Evolutionary conservation across 768 basidiomycete species (phyloP), one percentile per base, ranked within the genome.

Genomic region (Rhizopogon roseolus): DNA sequence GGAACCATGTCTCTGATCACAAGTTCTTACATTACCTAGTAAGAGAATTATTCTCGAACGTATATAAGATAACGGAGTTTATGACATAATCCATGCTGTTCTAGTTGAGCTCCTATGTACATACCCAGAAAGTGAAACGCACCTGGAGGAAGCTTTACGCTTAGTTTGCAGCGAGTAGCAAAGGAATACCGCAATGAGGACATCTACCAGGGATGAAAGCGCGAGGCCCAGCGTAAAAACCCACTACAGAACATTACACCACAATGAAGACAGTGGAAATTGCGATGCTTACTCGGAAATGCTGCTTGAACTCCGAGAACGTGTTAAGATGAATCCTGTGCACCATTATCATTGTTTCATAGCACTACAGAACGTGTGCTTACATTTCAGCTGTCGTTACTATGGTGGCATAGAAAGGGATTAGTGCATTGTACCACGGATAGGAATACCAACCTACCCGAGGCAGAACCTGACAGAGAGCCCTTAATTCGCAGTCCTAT

Each of bases 151-250:
- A 11, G 70, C 67, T 53, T 71, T 78, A 29, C 71, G 71, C 17
- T 72, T 76, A 38, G 57, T 64, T 56, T 65, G 67, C 1, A 83
- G 64, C 7, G 76, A 71, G 57, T 72, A 68, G 29, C 76, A 77
- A 41, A 83, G 65, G 41, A 70, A 71, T 3, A 60, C 67, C 5
- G 79, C 78, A 45, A 83, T 76, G 17, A 82, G 62, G 29, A 82
- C 60, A 56, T 83, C 81, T 13, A 82, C 65, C 6, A 71, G 62
- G 5, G 75, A 76, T 3, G 80, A 81, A 11, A 81, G 65, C 0
- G 76, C 67, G 4, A 83, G 68, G 8, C 81, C 81, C 1, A 72
- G 66, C 2, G 81, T 81, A 53, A 82, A 81, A 13, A 77, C 62
- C 73, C 76, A 77, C 79, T 81, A 38, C 52, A 50, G 22, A 46